Conservation (phyloP, 495 filamentous ascomycete species). For the Neurospora africana region DNA sequence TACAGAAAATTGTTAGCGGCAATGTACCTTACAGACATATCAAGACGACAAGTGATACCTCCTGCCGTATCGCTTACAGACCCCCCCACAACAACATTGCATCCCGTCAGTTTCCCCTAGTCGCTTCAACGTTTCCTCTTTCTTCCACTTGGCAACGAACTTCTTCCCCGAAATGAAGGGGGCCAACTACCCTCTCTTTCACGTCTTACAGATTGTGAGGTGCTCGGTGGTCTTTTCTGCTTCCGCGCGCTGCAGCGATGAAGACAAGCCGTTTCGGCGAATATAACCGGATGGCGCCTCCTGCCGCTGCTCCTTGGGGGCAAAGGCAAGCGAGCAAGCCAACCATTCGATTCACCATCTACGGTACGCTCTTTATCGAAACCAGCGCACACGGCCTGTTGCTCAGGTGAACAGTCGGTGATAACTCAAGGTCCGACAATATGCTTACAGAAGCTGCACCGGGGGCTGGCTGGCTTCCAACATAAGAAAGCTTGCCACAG, state of each 20-base stretch:
- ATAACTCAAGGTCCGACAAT: background rate
- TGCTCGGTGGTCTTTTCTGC: conserved; percentile 1
- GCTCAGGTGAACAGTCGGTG: conserved; percentile 3
- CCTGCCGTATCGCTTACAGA: background rate
- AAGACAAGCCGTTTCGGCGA: background rate
- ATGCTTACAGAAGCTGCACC: background rate
- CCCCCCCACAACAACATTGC: background rate
- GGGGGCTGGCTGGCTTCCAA: background rate
- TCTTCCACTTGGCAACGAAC: background rate
- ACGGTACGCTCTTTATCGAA: background rate
- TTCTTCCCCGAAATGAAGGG: background rate
- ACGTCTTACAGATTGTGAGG: background rate
- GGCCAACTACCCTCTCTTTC: background rate
- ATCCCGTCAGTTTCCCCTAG: background rate
- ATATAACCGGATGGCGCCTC: background rate
- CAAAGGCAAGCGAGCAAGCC: background rate
- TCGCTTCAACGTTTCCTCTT: background rate
- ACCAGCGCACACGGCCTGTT: background rate
- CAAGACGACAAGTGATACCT: too few relatives aligned
- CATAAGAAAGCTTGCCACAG: background rate
- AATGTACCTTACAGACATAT: too few relatives aligned
- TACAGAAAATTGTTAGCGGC: too few relatives aligned
- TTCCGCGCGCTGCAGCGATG: background rate
- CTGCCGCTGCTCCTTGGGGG: background rate
- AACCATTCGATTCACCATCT: background rate